Evolutionary conservation across 2,329 filamentous ascomycete species (phyloP), one percentile per base, ranked within the genome.

Genomic region (Botryotinia calthae): DNA sequence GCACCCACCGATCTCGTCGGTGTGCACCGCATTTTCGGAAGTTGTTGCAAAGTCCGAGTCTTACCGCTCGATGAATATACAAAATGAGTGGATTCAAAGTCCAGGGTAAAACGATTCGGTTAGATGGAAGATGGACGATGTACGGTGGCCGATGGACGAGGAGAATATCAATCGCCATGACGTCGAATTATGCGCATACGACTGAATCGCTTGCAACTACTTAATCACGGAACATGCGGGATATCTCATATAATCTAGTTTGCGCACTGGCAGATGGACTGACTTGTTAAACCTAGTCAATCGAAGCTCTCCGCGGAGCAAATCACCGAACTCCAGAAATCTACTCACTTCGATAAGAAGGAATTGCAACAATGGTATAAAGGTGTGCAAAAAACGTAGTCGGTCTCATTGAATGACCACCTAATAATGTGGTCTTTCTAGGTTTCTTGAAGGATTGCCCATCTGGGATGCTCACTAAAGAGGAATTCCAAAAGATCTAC

Each of bases 321-420:
- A 88, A 92, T 99, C 81, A 89, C 89, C 78, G 96, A 99, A 84
- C 90, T 99, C 78, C 95, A 98, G 83, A 96, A 94, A 86, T 94
- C 94, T 74, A 99, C 96, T 76, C 94, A 98, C 84, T 99, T 99
- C 82, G 96, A 99, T 84, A 98, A 98, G 91, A 98, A 98, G 87
- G 96, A 99, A 84, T 84, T 99, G 82, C 96, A 99, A 83, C 95
- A 98, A 90, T 99, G 96, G 96, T 98, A 99, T 85, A 98, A 98
- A 88, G 96, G 96, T 97, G 84, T 76, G 89, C 80, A 51, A 14
- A 56, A 16, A 18, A 37, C 31, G 48, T 46, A 66, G 54, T 58
- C 66, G 59, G 48, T 75, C 64, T 63, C 58, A 67, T 73, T 74
- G 67, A 74, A 73, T 76, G 61, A 28, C 28, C 59, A 63, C 44